Percentiles rank a stretch among this genome's conserved stretches.
These are phyloP conservation scores for Gregarina niphandrodes DNA, from an alignment of 169 alveolate genomes.

Conservation along the genomic window DNA sequence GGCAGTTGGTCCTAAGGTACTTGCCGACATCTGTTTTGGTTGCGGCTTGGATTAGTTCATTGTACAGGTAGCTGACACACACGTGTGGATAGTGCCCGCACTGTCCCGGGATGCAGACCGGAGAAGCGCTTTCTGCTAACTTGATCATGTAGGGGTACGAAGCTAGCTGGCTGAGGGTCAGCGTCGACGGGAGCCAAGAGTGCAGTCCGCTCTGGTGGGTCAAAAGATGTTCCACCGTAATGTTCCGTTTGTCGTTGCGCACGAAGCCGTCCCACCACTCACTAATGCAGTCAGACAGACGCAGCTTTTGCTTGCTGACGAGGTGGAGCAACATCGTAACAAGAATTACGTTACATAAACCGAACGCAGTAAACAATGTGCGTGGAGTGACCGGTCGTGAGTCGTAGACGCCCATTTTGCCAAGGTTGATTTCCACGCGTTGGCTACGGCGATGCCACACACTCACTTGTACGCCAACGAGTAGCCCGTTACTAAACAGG, in stretches of 20 bases:
- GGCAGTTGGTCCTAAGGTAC: not conserved
- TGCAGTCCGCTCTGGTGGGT: slow-evolving; percentile 33
- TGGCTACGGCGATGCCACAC: no score
- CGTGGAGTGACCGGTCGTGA: no score
- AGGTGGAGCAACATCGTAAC: slow-evolving; percentile 26
- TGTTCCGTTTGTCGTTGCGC: slow-evolving; percentile 28
- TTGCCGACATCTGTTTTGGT: not conserved
- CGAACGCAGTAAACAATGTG: slow-evolving; percentile 3
- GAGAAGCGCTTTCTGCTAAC: slow-evolving; percentile 22
- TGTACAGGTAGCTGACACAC: not conserved
- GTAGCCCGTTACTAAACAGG: no score
- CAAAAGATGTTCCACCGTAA: slow-evolving; percentile 28
- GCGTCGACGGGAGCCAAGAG: slow-evolving; percentile 21
- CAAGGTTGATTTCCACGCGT: no score
- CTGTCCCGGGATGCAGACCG: not conserved
- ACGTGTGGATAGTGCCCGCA: not conserved
- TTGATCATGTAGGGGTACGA: slow-evolving; percentile 19
- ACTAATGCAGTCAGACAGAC: slow-evolving; percentile 29
- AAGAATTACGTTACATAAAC: slow-evolving; percentile 17
- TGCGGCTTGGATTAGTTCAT: not conserved
- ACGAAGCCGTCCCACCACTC: slow-evolving; percentile 41
- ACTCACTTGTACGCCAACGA: no score
- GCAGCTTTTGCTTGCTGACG: slow-evolving; percentile 17
- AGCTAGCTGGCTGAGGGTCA: slow-evolving; percentile 16
- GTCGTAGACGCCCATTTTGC: no score